A percentile compares a stretch with the other conserved stretches of the same genome.
These are phyloP conservation scores for Sphaerulina vaccinii DNA, from an alignment of 2,329 filamentous ascomycete genomes.

Conservation along the genomic window DNA sequence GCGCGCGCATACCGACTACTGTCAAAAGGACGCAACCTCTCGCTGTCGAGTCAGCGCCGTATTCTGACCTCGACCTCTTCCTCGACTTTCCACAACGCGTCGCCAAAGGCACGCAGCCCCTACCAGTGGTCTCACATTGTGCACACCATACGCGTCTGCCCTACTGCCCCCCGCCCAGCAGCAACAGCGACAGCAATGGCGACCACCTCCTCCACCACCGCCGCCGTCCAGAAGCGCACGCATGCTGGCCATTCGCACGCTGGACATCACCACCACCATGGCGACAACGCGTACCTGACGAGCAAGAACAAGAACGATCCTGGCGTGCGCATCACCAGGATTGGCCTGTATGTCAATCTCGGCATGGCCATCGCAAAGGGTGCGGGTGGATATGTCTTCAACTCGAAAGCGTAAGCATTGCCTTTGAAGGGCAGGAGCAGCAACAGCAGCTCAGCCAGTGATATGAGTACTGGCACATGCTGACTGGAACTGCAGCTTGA, in stretches of 20 bases:
- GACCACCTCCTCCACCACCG: background rate
- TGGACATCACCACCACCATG: constrained; percentile 66
- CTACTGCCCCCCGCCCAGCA: constrained; percentile 4
- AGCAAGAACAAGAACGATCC: constrained; percentile 86
- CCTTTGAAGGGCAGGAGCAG: background rate
- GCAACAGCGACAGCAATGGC: constrained; percentile 24
- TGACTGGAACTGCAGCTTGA: constrained; percentile 19
- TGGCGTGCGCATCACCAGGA: constrained; percentile 86
- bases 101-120: constrained; percentile 24
- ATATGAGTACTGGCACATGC: background rate
- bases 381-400: constrained; percentile 87
- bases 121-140: constrained; percentile 38
- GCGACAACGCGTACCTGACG: constrained; percentile 80
- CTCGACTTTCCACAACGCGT: background rate
- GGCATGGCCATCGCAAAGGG: constrained; percentile 94
- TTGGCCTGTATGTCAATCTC: constrained; percentile 85
- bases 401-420: constrained; percentile 65
- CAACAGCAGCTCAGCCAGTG: background rate
- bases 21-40: constrained; percentile 13
- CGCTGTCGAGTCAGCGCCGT: background rate
- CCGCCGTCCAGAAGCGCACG: constrained; percentile 29
- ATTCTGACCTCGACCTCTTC: constrained; percentile 1
- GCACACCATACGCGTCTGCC: constrained; percentile 28
- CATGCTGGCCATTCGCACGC: constrained; percentile 37
- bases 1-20: background rate